These are phyloP conservation scores for Favolaschia claudopus DNA, from an alignment of 768 basidiomycete species.

Conservation along the genomic window DNA sequence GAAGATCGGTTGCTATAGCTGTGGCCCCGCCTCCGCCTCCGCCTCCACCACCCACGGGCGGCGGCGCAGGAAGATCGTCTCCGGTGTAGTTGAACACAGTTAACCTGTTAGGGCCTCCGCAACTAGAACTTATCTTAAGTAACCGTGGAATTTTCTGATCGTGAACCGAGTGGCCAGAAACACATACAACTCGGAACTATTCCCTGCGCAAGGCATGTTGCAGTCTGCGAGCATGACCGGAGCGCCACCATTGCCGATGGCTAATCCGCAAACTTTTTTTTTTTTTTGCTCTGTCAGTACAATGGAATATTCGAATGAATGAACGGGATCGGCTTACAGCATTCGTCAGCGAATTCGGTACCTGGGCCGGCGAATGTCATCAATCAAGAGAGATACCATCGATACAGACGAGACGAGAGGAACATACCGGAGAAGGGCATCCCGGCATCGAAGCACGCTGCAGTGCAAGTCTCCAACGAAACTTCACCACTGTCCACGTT, in stretches of 20 bases:
- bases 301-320: too few relatives aligned
- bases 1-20: constrained; percentile 61
- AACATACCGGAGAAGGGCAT: constrained; percentile 30
- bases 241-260: constrained; percentile 55
- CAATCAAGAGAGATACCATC: constrained; percentile 29
- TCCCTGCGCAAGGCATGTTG: constrained; percentile 71
- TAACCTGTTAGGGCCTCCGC: constrained; percentile 75
- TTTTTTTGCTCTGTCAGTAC: too few relatives aligned
- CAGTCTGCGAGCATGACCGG: constrained; percentile 61
- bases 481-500: constrained; percentile 48
- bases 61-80: constrained; percentile 50
- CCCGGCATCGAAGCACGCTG: constrained; percentile 65
- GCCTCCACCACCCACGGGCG: constrained; percentile 44
- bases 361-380: constrained; percentile 41
- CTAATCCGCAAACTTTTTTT: constrained; percentile 64
- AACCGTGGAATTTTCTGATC: too few relatives aligned
- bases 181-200: constrained; percentile 57
- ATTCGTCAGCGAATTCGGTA: constrained; percentile 55
- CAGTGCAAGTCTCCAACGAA: constrained; percentile 65
- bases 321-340: constrained; percentile 51
- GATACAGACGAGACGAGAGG: constrained; percentile 45
- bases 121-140: too few relatives aligned
- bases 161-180: background rate
- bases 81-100: constrained; percentile 78
- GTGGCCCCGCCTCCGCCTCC: constrained; percentile 45